Base-by-base conservation (phyloP, 2,329 filamentous ascomycete genomes). In the Pseudocercospora fuligena region DNA sequence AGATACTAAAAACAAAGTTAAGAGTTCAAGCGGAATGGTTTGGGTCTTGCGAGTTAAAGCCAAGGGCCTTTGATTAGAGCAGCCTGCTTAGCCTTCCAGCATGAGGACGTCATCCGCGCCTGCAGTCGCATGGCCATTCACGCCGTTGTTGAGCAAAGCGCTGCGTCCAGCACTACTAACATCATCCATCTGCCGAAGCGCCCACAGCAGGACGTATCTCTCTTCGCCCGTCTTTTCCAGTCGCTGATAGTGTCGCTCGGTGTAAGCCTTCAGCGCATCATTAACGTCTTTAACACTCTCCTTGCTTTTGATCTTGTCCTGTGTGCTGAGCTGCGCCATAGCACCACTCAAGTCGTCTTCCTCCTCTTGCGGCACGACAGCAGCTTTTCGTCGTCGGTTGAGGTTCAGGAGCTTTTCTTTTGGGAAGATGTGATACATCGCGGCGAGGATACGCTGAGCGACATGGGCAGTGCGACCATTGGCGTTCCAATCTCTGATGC, bases 401-500 rank as follows among this genome's bases (percentile, higher is more conserved):
- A 73, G 73, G 71, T 66, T 74, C 1, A 93, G 90, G 65, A 98
- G 88, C 65, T 90, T 88, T 58, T 88, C 88, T 2, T 92, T 91
- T 1, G 93, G 91, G 75, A 97, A 97, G 66, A 89, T 91, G 70
- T 89, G 88, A 60, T 97, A 88, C 7, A 99, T 77, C 1, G 91
- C 88, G 82, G 89, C 91, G 7, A 99, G 82, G 14, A 99, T 90
- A 36, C 90, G 88, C 80, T 99, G 95, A 0, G 95, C 92, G 0
- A 98, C 89, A 5, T 89, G 87, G 0, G 93, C 90, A 3, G 93
- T 97, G 68, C 92, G 87, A 0, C 93, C 93, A 73, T 98, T 98
- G 4, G 95, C 97, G 78, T 99, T 99, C 95, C 95, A 99, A 80
- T 99, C 95, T 54, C 96, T 87, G 53, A 97, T 81, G 66, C 95